Conservation (phyloP, 768 basidiomycete species). For the Hypholoma fasciculare region DNA sequence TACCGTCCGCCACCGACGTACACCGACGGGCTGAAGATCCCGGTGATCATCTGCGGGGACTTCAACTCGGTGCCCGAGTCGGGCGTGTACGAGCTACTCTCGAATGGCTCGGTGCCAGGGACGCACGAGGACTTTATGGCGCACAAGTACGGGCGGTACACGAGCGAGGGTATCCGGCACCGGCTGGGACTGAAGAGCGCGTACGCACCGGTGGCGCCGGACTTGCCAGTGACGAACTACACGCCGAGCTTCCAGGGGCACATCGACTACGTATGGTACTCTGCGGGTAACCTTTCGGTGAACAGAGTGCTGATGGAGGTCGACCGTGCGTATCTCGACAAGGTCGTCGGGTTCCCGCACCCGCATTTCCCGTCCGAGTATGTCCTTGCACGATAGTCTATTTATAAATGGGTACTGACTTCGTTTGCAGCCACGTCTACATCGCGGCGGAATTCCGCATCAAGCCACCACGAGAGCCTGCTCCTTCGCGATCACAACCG, state of each 20-base stretch:
- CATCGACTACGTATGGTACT: slow-evolving; percentile 96
- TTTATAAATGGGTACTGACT: slow-evolving; percentile 82
- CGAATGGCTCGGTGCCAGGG: slow-evolving; percentile 64
- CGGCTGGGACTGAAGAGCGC: slow-evolving; percentile 82
- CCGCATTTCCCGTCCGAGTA: slow-evolving; percentile 96
- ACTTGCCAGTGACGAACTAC: slow-evolving; percentile 80
- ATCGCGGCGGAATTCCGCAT: slow-evolving; percentile 77
- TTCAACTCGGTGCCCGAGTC: slow-evolving; percentile 88
- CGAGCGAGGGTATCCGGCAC: slow-evolving; percentile 85
- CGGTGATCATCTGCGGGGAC: slow-evolving; percentile 90
- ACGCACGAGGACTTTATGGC: slow-evolving; percentile 92
- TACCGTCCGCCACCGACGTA: slow-evolving; percentile 67
- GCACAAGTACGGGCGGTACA: slow-evolving; percentile 90
- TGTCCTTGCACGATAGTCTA: slow-evolving; percentile 31
- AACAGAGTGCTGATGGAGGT: slow-evolving; percentile 89
- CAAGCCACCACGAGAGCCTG: slow-evolving; percentile 60
- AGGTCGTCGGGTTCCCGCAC: slow-evolving; percentile 96
- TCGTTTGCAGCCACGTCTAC: slow-evolving; percentile 61
- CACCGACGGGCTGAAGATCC: slow-evolving; percentile 85
- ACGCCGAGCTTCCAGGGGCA: slow-evolving; percentile 85
- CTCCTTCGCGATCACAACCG: slow-evolving; percentile 10
- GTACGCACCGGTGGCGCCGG: slow-evolving; percentile 55
- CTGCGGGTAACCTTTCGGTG: slow-evolving; percentile 67
- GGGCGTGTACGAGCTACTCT: slow-evolving; percentile 90
- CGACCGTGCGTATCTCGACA: slow-evolving; percentile 80